phyloP scores from a whole-genome alignment of 257 asterid species.

The Coffea eugenioides region DNA sequence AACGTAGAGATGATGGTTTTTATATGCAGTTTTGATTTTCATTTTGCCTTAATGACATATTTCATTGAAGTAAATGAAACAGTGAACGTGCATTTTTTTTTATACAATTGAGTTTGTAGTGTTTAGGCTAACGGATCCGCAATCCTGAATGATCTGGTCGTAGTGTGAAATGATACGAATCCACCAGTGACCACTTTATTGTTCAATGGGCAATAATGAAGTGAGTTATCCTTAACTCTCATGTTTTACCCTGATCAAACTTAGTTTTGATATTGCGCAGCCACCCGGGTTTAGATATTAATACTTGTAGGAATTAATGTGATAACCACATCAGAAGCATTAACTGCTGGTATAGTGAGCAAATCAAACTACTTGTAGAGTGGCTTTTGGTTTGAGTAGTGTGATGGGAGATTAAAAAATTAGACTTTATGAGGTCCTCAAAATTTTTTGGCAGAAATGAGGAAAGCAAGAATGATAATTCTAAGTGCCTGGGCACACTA shows the following conservation, averaged over 20 bases:
- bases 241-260: neutral
- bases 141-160: neutral
- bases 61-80: neutral
- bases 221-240: neutral
- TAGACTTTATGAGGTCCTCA: neutral
- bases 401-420: neutral
- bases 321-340: neutral
- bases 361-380: neutral
- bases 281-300: neutral
- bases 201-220: neutral
- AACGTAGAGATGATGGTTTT: neutral
- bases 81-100: neutral
- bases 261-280: neutral
- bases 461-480: neutral
- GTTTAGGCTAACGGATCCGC: neutral
- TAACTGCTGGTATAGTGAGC: neutral
- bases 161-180: neutral
- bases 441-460: neutral
- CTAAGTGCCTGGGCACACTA: neutral
- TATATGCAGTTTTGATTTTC: neutral
- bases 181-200: neutral
- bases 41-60: neutral
- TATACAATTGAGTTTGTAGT: neutral
- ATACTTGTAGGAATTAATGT: neutral
- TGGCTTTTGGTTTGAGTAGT: neutral